These are phyloP conservation scores for Cymbopogon citratus DNA, from an alignment of 176 grass and related monocot genomes.

Conservation along the genomic window DNA sequence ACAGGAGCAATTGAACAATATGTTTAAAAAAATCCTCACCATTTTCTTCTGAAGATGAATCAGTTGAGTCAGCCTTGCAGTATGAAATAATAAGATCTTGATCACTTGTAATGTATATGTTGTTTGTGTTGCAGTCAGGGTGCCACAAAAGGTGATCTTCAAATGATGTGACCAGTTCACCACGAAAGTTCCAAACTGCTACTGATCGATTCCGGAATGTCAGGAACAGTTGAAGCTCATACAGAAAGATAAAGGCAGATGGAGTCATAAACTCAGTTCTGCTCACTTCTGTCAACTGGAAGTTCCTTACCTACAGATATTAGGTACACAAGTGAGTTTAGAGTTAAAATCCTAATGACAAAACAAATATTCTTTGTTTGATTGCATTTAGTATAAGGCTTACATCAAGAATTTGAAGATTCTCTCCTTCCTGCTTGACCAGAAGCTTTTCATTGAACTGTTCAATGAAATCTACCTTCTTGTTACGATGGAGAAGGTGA, in stretches of 20 bases:
- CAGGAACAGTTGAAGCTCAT: constrained; percentile 79
- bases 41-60: constrained; percentile 58
- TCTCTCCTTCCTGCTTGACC: constrained; percentile 88
- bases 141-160: constrained; percentile 93
- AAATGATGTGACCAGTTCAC: constrained; percentile 91
- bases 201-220: constrained; percentile 78
- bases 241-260: constrained; percentile 86
- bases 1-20: not conserved
- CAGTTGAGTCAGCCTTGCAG: constrained; percentile 78
- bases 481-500: constrained; percentile 83
- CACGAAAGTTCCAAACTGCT: constrained; percentile 89
- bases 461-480: constrained; percentile 93
- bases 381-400: not conserved
- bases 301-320: constrained; percentile 68
- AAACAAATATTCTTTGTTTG: not conserved
- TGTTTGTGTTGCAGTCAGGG: constrained; percentile 91
- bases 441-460: constrained; percentile 95
- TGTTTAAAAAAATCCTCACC: constrained; percentile 21
- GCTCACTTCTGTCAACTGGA: constrained; percentile 78
- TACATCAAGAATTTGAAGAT: constrained; percentile 98
- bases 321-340: not conserved
- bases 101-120: constrained; percentile 93
- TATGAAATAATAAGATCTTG: constrained; percentile 95
- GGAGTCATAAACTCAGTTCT: constrained; percentile 89
- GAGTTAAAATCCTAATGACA: constrained; percentile 18